Percentiles rank a stretch among this genome's conserved stretches.
phyloP scores from a whole-genome alignment of 148 eudicot species.

The Nyssa sinensis region DNA sequence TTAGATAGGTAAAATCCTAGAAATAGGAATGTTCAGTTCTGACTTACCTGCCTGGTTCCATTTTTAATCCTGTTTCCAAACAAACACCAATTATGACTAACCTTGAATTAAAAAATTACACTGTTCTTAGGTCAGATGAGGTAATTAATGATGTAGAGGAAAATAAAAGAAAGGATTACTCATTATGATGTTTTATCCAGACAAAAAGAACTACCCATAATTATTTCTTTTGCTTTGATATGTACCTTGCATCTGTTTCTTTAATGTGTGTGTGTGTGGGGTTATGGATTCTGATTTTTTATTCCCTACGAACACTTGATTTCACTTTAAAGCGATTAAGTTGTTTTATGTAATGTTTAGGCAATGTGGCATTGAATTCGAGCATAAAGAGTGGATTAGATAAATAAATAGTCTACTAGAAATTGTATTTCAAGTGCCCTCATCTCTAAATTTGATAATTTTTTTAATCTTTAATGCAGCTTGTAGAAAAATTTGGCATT shows the following conservation, averaged over 20 bases:
- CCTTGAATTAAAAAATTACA: too few relatives aligned
- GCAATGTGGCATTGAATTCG: background rate
- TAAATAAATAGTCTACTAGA: background rate
- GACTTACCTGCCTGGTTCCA: background rate
- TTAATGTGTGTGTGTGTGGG: background rate
- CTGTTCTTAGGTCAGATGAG: too few relatives aligned
- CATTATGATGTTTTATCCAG: too few relatives aligned
- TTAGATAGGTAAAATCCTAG: too few relatives aligned
- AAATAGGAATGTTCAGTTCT: background rate
- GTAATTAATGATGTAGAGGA: too few relatives aligned
- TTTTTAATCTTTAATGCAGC: constrained; percentile 49
- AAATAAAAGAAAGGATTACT: background rate
- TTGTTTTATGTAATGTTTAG: too few relatives aligned
- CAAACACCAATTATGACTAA: too few relatives aligned
- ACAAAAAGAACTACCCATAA: too few relatives aligned
- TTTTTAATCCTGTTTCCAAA: too few relatives aligned
- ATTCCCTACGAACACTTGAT: background rate
- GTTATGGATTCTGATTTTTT: background rate
- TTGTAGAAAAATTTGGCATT: constrained; percentile 93
- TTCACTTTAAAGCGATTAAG: too few relatives aligned
- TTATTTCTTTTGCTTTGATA: background rate
- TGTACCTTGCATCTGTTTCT: background rate
- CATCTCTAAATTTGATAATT: background rate
- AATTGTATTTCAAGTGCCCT: background rate
- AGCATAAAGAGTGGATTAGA: background rate